phyloP scores from a whole-genome alignment of 2,329 filamentous ascomycete species.

The Didymella segeticola region DNA sequence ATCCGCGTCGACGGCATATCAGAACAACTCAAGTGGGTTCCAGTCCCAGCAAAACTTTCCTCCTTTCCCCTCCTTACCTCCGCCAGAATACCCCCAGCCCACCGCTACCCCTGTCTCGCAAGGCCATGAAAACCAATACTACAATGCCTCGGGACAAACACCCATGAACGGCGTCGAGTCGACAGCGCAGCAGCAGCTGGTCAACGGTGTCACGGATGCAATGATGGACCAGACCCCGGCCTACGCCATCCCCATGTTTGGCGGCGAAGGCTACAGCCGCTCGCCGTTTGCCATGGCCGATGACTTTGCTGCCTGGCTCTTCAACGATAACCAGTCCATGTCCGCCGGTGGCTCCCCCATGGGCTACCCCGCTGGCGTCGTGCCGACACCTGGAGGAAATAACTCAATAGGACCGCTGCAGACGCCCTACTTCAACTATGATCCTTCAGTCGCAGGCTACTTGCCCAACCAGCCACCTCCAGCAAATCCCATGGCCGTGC shows the following conservation, averaged over 20 bases:
- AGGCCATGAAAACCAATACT: constrained; percentile 45
- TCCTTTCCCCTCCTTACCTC: constrained; percentile 66
- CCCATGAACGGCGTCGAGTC: constrained; percentile 49
- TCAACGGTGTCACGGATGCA: constrained; percentile 47
- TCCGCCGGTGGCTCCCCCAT: constrained; percentile 48
- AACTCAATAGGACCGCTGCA: constrained; percentile 54
- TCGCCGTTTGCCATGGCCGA: constrained; percentile 89
- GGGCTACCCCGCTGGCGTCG: constrained; percentile 39
- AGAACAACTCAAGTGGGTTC: constrained; percentile 54
- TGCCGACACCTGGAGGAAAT: constrained; percentile 49
- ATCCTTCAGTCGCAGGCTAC: constrained; percentile 56
- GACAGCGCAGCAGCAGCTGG: constrained; percentile 43
- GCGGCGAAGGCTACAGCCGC: constrained; percentile 80
- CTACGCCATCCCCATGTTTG: constrained; percentile 85
- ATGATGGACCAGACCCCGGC: constrained; percentile 55
- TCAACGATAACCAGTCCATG: constrained; percentile 69
- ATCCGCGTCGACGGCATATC: constrained; percentile 53
- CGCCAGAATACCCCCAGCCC: constrained; percentile 59
- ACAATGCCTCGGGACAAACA: constrained; percentile 45
- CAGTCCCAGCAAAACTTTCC: constrained; percentile 68
- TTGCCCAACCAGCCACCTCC: constrained; percentile 60
- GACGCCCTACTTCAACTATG: constrained; percentile 59
- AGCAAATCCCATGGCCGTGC: constrained; percentile 88
- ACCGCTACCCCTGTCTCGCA: constrained; percentile 46
- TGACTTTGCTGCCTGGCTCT: constrained; percentile 85